Base-by-base conservation (phyloP, 257 asterid species). In the Perilla frutescens region DNA sequence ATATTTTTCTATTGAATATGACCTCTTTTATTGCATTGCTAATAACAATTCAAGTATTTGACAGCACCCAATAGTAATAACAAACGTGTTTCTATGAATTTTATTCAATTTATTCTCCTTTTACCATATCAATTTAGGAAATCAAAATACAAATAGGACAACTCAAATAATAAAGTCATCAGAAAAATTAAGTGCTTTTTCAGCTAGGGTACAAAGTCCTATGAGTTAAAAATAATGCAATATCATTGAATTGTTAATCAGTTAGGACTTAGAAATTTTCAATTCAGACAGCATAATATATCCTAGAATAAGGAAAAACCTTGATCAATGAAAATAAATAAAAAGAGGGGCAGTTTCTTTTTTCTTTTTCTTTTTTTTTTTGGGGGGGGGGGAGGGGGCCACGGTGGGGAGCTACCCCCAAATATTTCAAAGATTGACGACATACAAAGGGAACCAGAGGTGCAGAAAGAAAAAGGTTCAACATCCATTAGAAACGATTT, bases 371-470 rank as follows among this genome's bases (percentile, higher is more conserved):
- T 20, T 20, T 20, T 26, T 26, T 55, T 20, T 20, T 20, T 20
- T 20, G 0, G 26, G 1, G 26, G 26, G 26, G 26, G 26, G 26
- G 26, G 26, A n/a, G n/a, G n/a, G n/a, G n/a, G n/a, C n/a, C n/a
- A n/a, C n/a, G n/a, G n/a, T n/a, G 8, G 61, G 39, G 61, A 55
- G 39, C n/a, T 8, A 20, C 26, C n/a, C n/a, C n/a, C n/a, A n/a
- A n/a, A n/a, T n/a, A n/a, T n/a, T n/a, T n/a, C n/a, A n/a, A n/a
- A n/a, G n/a, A n/a, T n/a, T n/a, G n/a, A n/a, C n/a, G n/a, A n/a
- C n/a, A n/a, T 14, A 71, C 75, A 70, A 15, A 44, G 50, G 9
- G 6, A 59, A 62, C 34, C 31, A 9, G 8, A 72, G 53, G 41
- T 49, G n/a, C 37, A 61, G 62, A 49, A 39, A 72, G 61, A 72